Evolutionary conservation across 2,329 filamentous ascomycete genomes (phyloP).

Genomic region (Emydomyces testavorans): DNA sequence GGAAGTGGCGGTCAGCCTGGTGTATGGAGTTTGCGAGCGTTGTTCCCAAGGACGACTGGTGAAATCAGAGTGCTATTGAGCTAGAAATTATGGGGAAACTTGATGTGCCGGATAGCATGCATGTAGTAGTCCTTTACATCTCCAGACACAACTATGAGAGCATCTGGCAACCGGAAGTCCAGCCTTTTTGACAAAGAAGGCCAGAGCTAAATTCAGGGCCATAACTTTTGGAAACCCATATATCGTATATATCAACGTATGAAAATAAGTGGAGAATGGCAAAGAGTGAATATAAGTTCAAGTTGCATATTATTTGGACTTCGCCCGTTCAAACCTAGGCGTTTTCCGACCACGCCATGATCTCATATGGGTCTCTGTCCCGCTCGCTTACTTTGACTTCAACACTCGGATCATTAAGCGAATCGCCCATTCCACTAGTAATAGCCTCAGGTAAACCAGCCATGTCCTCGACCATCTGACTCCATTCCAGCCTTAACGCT

Average conservation of each 20-base stretch:
- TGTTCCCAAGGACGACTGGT: conserved; percentile 53
- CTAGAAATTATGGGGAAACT: conserved; percentile 22
- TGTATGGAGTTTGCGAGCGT: conserved; percentile 38
- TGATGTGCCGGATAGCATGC: no score
- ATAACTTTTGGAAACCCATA: no score
- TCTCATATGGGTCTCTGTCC: conserved; percentile 80
- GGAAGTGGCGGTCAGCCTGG: conserved; percentile 19
- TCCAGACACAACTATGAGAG: no score
- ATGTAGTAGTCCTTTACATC: no score
- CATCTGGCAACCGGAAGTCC: no score
- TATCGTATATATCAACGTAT: no score
- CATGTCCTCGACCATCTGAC: conserved; percentile 36
- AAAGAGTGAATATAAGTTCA: no score
- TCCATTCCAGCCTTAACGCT: conserved; percentile 48
- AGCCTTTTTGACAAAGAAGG: no score
- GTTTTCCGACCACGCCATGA: conserved; percentile 37
- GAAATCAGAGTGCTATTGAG: conserved; percentile 54
- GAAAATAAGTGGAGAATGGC: no score
- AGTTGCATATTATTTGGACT: no score
- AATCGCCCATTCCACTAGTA: conserved; percentile 35
- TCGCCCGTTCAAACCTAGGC: background rate
- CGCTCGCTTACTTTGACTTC: conserved; percentile 62
- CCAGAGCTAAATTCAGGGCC: no score
- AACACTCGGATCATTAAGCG: conserved; percentile 43
- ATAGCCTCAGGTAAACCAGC: conserved; percentile 22